These are phyloP conservation scores for Mortierella sp. DNA, from an alignment of 371 early-diverging fungal genomes.

Conservation along the genomic window DNA sequence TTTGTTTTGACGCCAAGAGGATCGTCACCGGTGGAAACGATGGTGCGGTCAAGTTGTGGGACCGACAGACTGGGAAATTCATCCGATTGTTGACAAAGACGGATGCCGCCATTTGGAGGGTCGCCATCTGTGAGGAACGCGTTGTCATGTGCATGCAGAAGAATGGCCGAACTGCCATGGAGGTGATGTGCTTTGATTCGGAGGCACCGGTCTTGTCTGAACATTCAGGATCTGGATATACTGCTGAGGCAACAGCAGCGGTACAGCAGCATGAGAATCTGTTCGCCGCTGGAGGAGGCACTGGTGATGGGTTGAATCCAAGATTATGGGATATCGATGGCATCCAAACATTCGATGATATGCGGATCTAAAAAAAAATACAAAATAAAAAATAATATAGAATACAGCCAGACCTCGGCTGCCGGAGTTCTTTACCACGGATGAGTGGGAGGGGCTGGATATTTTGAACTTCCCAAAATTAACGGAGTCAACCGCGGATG, in stretches of 20 bases:
- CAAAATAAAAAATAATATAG: too few relatives aligned
- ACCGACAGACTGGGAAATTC: constrained; percentile 78
- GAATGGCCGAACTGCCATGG: constrained; percentile 53
- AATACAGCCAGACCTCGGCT: too few relatives aligned
- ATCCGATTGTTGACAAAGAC: constrained; percentile 73
- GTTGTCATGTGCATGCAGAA: constrained; percentile 71
- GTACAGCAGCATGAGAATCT: not conserved
- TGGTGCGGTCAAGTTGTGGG: constrained; percentile 90
- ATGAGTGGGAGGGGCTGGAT: too few relatives aligned
- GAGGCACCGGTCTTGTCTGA: constrained; percentile 30
- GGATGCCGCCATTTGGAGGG: constrained; percentile 72
- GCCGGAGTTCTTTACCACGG: too few relatives aligned
- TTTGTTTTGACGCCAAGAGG: constrained; percentile 85
- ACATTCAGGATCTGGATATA: not conserved
- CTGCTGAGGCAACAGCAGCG: not conserved
- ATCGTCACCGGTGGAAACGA: constrained; percentile 90
- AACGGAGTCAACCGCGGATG: too few relatives aligned
- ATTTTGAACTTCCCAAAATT: too few relatives aligned
- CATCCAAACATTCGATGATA: not conserved
- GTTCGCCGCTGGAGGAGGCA: not conserved
- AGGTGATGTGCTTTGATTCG: constrained; percentile 57
- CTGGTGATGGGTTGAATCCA: not conserved
- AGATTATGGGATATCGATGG: constrained; percentile 2
- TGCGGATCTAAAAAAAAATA: constrained; percentile 5
- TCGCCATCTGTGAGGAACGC: constrained; percentile 71